Base-by-base conservation (phyloP, 176 grass and related monocot species). In the Carex littledalei region DNA sequence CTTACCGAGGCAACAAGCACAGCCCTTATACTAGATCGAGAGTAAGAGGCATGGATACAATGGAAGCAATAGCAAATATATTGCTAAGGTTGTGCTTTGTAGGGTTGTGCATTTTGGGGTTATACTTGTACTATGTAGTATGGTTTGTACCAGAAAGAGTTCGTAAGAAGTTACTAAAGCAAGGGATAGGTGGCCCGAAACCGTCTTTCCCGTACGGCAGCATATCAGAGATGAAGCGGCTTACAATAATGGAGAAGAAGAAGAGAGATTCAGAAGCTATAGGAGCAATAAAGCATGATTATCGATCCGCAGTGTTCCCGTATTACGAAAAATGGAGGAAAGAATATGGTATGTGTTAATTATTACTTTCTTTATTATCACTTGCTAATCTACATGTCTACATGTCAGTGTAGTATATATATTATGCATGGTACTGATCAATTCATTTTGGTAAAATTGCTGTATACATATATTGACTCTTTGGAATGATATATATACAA, bases 321-420 rank as follows among this genome's bases (percentile, higher is more conserved):
- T 90, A 92, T 76, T 98, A 95, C 50, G 95, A 98, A 79, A 88
- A 90, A 84, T 98, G 95, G 93, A 95, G 91, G 61, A 92, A 98
- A 72, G 83, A 90, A 21, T 87, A 93, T 80, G 95, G 95, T 95
- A 87, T 79, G 95, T 83, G 43, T 29, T 29, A 29, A 29, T 29
- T 74, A 49, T 74, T 74, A n/a, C 8, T 6, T 70, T 68, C 14
- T 68, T 68, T 17, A 37, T 41, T 43, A 70, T 70, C 35, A 70
- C 35, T 34, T 59, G 17, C 17, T 60, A 17, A 8, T 10, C 29
- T 29, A 29, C 29, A 29, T 29, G 29, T 29, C 57, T 63, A 49
- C 8, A 22, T 63, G 2, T 9, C 2, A 63, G n/a, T 63, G 8
- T 67, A 67, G 13, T 67, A 67, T 34, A 63, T 67, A 67, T 34